These are phyloP conservation scores for Keithomyces neogunnii DNA, from an alignment of 2,329 filamentous ascomycete genomes.

Conservation along the genomic window DNA sequence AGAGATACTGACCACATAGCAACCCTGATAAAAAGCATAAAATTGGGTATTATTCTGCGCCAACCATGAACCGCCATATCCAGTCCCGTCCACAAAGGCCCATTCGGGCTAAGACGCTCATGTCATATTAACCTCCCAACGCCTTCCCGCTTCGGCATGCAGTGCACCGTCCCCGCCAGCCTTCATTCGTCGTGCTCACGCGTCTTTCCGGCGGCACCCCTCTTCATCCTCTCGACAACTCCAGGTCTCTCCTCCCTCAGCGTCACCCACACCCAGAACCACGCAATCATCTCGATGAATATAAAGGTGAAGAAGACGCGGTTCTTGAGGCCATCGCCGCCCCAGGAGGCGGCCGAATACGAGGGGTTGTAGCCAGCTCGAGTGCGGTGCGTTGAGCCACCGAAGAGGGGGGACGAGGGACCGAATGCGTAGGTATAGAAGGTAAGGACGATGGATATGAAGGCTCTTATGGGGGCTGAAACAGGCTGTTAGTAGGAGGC, in stretches of 20 bases:
- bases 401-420: slow-evolving; percentile 40
- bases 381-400: slow-evolving; percentile 13
- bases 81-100: too few species aligned
- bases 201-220: slow-evolving; percentile 10
- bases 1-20: not conserved
- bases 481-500: not conserved
- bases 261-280: slow-evolving; percentile 79
- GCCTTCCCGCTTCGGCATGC: not conserved
- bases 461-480: slow-evolving; percentile 54
- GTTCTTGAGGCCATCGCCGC: slow-evolving; percentile 67
- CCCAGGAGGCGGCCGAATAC: slow-evolving; percentile 34
- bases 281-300: slow-evolving; percentile 74
- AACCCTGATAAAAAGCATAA: not conserved
- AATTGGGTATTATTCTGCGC: slow-evolving; percentile 1
- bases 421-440: slow-evolving; percentile 58
- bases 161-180: not conserved
- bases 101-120: too few species aligned
- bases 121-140: too few species aligned
- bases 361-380: slow-evolving; percentile 20
- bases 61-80: not conserved
- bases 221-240: slow-evolving; percentile 29
- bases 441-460: slow-evolving; percentile 52
- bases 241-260: slow-evolving; percentile 54
- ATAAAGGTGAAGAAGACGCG: slow-evolving; percentile 76
- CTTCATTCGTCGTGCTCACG: slow-evolving; percentile 2